A percentile compares a stretch with the other conserved stretches of the same genome.
phyloP scores from a whole-genome alignment of 192 early-diverging fungal species.

The Rhizophlyctis rosea region DNA sequence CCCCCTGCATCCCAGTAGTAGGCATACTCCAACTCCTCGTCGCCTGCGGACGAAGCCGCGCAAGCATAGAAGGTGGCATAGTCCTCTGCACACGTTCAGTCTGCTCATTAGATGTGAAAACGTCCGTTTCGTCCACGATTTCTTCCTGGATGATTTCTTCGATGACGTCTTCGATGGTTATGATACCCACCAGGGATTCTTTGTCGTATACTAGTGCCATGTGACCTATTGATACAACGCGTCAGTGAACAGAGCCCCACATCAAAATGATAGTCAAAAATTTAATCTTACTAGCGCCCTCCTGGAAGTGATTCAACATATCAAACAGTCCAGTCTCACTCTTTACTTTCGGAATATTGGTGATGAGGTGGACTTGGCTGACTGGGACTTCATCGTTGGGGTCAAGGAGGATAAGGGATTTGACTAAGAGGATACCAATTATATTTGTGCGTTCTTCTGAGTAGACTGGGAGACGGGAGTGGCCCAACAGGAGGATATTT shows the following conservation, averaged over 20 bases:
- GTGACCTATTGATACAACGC: no score
- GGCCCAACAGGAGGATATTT: conserved; percentile 41
- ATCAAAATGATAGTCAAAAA: no score
- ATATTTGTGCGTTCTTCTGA: conserved; percentile 13
- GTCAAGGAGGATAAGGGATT: conserved; percentile 37
- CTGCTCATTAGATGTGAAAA: conserved; percentile 12
- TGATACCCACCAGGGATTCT: conserved; percentile 34
- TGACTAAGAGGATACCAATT: conserved; percentile 40
- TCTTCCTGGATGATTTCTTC: conserved; percentile 41
- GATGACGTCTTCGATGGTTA: conserved; percentile 52
- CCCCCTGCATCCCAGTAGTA: no score
- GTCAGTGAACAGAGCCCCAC: no score
- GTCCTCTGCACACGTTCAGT: no score
- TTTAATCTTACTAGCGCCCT: conserved; percentile 34
- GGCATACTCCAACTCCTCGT: no score
- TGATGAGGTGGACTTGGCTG: conserved; percentile 22
- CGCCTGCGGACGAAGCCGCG: no score
- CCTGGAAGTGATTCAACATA: conserved; percentile 50
- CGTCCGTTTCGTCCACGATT: conserved; percentile 55
- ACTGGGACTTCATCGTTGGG: conserved; percentile 40
- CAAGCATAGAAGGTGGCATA: no score
- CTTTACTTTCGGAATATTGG: conserved; percentile 30
- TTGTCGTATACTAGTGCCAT: background rate
- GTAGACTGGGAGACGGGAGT: conserved; percentile 49
- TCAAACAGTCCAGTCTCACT: conserved; percentile 45